These are phyloP conservation scores for Ramaria rubella DNA, from an alignment of 768 basidiomycete species.

Conservation along the genomic window DNA sequence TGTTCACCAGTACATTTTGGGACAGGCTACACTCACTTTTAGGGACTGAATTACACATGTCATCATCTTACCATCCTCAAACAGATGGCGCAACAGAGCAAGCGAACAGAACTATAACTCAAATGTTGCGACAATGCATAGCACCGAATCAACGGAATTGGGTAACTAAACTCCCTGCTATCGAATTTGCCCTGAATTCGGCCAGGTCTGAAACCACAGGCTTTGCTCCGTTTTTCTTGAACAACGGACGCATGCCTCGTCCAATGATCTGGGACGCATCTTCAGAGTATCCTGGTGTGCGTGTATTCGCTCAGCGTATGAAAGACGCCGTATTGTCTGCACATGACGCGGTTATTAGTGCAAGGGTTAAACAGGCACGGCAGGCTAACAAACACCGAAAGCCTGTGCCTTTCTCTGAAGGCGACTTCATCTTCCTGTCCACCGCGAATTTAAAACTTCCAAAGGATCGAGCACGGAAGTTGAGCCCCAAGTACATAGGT, in stretches of 20 bases:
- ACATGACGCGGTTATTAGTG: slow-evolving; percentile 27
- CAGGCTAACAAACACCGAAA: slow-evolving; percentile 21
- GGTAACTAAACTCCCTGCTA: slow-evolving; percentile 22
- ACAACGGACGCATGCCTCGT: slow-evolving; percentile 25
- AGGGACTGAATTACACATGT: slow-evolving; percentile 26
- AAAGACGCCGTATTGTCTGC: slow-evolving; percentile 26
- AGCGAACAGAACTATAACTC: slow-evolving; percentile 26
- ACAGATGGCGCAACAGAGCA: slow-evolving; percentile 28
- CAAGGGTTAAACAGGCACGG: slow-evolving; percentile 29
- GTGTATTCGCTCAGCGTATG: slow-evolving; percentile 21
- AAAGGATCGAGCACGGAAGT: slow-evolving; percentile 25
- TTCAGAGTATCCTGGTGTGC: slow-evolving; percentile 26
- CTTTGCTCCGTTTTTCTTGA: slow-evolving; percentile 32
- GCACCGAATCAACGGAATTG: too few species aligned
- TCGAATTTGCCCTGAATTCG: slow-evolving; percentile 34
- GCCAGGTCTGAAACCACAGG: slow-evolving; percentile 30
- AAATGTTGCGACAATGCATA: slow-evolving; percentile 25
- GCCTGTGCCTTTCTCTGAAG: slow-evolving; percentile 15
- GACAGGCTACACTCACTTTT: slow-evolving; percentile 18
- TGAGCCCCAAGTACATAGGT: slow-evolving; percentile 28
- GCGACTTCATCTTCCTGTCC: slow-evolving; percentile 25
- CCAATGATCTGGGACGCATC: slow-evolving; percentile 25
- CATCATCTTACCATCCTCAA: too few species aligned
- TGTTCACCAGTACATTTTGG: slow-evolving; percentile 34
- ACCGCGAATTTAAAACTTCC: slow-evolving; percentile 24